Conservation (phyloP, 192 early-diverging fungal species). For the Podila horticola region DNA sequence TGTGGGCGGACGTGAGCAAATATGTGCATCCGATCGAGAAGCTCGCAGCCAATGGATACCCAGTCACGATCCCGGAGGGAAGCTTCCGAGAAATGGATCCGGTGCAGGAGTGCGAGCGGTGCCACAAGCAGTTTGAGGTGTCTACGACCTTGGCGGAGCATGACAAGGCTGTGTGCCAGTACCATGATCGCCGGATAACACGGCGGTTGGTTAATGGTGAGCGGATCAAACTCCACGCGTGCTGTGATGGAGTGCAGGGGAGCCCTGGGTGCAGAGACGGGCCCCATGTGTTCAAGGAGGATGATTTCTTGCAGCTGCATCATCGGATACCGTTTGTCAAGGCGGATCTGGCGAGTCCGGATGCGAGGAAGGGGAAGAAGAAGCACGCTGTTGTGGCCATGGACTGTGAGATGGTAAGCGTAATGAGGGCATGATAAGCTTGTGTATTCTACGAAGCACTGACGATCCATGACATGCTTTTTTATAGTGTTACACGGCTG, state of each 20-base stretch:
- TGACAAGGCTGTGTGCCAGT: slow-evolving; percentile 55
- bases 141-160: slow-evolving; percentile 44
- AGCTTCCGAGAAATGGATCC: slow-evolving; percentile 3
- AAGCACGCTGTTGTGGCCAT: slow-evolving; percentile 59
- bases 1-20: slow-evolving; percentile 16
- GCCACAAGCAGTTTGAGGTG: slow-evolving; percentile 55
- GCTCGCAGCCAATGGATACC: slow-evolving; percentile 55
- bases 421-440: not conserved
- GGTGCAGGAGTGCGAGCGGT: slow-evolving; percentile 58
- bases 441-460: not conserved
- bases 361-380: not conserved
- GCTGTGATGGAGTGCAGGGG: slow-evolving; percentile 56
- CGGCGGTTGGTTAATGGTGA: slow-evolving; percentile 35
- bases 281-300: slow-evolving; percentile 77
- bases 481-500: slow-evolving; percentile 68
- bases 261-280: slow-evolving; percentile 64
- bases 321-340: slow-evolving; percentile 49
- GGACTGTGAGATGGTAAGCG: slow-evolving; percentile 79
- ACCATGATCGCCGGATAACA: slow-evolving; percentile 53
- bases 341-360: slow-evolving; percentile 38
- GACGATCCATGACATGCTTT: not conserved
- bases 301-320: slow-evolving; percentile 52
- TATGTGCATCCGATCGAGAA: slow-evolving; percentile 34
- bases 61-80: slow-evolving; percentile 24
- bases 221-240: slow-evolving; percentile 52